Evolutionary conservation across 1,139 yeast genomes (phyloP).

Genomic region (Suhomyces atakaporum): DNA sequence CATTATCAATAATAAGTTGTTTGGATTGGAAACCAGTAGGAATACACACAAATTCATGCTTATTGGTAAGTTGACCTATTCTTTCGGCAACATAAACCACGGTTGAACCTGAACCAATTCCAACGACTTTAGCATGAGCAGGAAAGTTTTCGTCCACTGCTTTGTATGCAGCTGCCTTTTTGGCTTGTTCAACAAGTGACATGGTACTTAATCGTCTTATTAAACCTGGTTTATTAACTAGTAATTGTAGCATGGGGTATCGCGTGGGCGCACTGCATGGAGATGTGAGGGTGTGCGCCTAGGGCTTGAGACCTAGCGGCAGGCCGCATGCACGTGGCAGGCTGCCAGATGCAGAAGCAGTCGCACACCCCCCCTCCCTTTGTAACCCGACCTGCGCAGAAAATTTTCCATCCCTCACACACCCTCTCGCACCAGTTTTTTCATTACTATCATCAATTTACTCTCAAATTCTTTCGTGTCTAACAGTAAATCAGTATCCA

Average conservation of each 20-base stretch:
- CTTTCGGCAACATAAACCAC: slow-evolving; percentile 96
- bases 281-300: background rate
- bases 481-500: slow-evolving; percentile 23
- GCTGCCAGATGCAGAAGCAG: too few relatives aligned
- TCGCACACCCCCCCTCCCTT: slow-evolving; percentile 1
- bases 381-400: slow-evolving; percentile 2
- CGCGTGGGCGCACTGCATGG: too few relatives aligned
- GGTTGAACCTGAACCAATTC: slow-evolving; percentile 96
- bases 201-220: slow-evolving; percentile 6
- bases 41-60: slow-evolving; percentile 67
- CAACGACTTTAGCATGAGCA: slow-evolving; percentile 68
- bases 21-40: slow-evolving; percentile 98
- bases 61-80: slow-evolving; percentile 68
- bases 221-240: background rate
- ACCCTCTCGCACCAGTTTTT: slow-evolving; percentile 9
- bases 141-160: slow-evolving; percentile 93
- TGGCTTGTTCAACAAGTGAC: slow-evolving; percentile 60
- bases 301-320: background rate
- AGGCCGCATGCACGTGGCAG: background rate
- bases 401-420: slow-evolving; percentile 15
- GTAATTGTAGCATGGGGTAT: background rate
- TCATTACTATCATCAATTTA: slow-evolving; percentile 8
- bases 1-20: slow-evolving; percentile 79
- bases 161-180: slow-evolving; percentile 82
- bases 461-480: slow-evolving; percentile 11